A percentile compares a stretch with the other conserved stretches of the same genome.
These are phyloP conservation scores for Rhodotorula toruloides DNA, from an alignment of 768 basidiomycete species.

Conservation along the genomic window DNA sequence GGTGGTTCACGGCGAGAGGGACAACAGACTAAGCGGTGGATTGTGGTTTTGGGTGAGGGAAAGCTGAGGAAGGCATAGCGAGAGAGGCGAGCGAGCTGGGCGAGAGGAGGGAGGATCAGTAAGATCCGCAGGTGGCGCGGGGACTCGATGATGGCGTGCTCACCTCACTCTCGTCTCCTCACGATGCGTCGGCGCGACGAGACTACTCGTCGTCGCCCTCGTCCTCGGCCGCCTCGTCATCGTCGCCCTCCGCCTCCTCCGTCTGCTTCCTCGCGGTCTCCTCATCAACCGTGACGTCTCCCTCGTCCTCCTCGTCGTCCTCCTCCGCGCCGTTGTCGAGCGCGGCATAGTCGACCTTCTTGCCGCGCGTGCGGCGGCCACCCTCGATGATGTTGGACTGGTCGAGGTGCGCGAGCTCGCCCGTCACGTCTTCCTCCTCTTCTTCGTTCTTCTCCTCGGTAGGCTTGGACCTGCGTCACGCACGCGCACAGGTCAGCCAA, in stretches of 20 bases:
- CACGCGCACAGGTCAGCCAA: not conserved
- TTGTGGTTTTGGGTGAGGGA: no score
- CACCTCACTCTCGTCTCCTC: no score
- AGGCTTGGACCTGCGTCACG: constrained; percentile 21
- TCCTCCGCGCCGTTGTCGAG: constrained; percentile 13
- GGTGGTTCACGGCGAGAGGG: no score
- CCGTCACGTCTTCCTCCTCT: constrained; percentile 28
- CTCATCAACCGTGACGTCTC: not conserved
- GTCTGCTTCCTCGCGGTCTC: not conserved
- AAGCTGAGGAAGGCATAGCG: no score
- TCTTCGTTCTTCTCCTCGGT: constrained; percentile 6
- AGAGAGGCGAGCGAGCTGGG: no score
- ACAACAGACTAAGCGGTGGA: no score
- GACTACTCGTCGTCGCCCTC: constrained; percentile 2
- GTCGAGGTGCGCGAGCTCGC: constrained; percentile 31
- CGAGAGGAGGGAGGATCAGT: no score
- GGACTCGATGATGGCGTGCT: no score
- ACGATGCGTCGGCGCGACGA: not conserved
- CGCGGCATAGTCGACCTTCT: constrained; percentile 33
- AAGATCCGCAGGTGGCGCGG: no score
- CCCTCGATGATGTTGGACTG: constrained; percentile 30
- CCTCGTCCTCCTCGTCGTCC: constrained; percentile 4
- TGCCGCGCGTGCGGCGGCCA: constrained; percentile 31
- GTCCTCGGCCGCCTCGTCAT: not conserved
- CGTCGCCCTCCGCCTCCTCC: not conserved